These are phyloP conservation scores for Diaporthe nobilis DNA, from an alignment of 2,329 filamentous ascomycete genomes.

Conservation along the genomic window DNA sequence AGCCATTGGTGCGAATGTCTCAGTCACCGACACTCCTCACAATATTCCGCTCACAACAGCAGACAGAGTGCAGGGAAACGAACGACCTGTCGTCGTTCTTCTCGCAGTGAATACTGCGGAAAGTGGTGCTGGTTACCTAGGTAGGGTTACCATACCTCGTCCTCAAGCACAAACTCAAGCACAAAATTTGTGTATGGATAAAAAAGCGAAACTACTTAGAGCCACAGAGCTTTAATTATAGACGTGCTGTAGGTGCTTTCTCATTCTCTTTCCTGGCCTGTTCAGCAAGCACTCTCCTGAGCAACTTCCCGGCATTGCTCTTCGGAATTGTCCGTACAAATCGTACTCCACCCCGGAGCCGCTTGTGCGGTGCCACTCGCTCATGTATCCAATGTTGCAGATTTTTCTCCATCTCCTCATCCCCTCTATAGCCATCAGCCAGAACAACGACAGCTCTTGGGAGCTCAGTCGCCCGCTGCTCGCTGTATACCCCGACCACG, in stretches of 20 bases:
- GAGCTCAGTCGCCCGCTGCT: constrained; percentile 73
- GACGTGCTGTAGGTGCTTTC: not conserved
- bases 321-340: constrained; percentile 79
- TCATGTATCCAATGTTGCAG: constrained; percentile 50
- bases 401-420: constrained; percentile 50
- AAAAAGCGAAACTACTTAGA: too few species aligned
- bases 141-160: too few species aligned
- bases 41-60: too few species aligned
- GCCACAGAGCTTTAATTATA: not conserved
- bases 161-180: too few species aligned
- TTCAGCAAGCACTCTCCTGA: not conserved
- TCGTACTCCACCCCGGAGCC: constrained; percentile 76
- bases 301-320: constrained; percentile 67
- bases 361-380: constrained; percentile 68
- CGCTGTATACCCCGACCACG: constrained; percentile 45
- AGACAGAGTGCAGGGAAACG: too few species aligned
- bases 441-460: constrained; percentile 76
- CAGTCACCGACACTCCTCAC: too few species aligned
- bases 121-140: too few species aligned
- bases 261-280: not conserved
- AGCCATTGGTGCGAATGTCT: too few species aligned
- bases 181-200: too few species aligned
- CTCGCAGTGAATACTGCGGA: too few species aligned
- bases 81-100: too few species aligned
- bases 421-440: constrained; percentile 55